Evolutionary conservation across 2,329 filamentous ascomycete species (phyloP).

Genomic region (Nemania bipapillata): DNA sequence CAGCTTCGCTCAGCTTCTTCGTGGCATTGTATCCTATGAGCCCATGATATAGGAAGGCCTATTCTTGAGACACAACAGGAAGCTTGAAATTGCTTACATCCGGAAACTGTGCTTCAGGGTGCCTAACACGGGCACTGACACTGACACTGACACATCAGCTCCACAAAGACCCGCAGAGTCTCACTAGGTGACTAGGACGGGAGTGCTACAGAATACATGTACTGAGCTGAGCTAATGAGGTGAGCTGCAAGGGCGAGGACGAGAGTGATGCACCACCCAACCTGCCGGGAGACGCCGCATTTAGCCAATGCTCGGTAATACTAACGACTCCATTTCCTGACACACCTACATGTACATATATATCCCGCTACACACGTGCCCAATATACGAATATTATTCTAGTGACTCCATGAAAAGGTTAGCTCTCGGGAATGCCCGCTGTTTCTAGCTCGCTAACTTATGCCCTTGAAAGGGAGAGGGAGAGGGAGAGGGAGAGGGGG

Average conservation of each 20-base stretch:
- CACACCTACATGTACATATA: background rate
- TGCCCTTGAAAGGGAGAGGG: no score
- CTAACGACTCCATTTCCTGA: background rate
- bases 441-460: background rate
- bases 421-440: background rate
- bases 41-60: no score
- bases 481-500: background rate
- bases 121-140: no score
- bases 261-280: no score
- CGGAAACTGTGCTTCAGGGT: background rate
- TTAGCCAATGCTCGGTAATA: background rate
- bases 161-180: slow-evolving; percentile 12
- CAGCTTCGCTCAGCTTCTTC: no score
- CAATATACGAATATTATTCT: no score
- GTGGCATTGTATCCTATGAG: no score
- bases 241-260: slow-evolving; percentile 11
- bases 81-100: no score
- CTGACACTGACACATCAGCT: background rate
- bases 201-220: no score
- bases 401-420: background rate
- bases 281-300: slow-evolving; percentile 10
- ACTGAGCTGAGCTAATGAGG: no score
- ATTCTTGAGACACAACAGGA: no score
- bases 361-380: background rate
- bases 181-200: slow-evolving; percentile 1